Percentiles rank a stretch among this genome's conserved stretches.
phyloP scores from a whole-genome alignment of 2,329 filamentous ascomycete species.

The Aureobasidium sp. region DNA sequence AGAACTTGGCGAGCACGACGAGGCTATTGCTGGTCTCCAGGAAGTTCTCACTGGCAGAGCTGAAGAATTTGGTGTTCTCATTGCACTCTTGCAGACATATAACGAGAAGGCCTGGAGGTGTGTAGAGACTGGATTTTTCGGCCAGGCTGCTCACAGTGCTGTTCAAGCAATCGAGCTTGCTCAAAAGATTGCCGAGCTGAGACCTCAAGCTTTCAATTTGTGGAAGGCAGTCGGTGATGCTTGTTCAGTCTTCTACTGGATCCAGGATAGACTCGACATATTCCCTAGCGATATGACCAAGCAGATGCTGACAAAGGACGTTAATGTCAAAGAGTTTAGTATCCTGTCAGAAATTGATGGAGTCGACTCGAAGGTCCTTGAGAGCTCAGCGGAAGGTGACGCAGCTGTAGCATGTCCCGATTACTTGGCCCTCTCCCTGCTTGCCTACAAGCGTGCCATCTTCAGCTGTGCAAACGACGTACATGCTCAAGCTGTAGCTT shows the following conservation, averaged over 20 bases:
- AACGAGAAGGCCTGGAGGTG: slow-evolving; percentile 72
- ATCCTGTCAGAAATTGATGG: slow-evolving; percentile 63
- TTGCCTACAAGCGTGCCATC: slow-evolving; percentile 83
- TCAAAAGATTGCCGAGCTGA: slow-evolving; percentile 49
- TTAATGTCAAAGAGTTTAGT: slow-evolving; percentile 50
- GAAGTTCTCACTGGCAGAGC: slow-evolving; percentile 60
- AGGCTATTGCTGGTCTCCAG: slow-evolving; percentile 69
- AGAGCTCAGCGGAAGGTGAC: neutral
- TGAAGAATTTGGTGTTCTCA: slow-evolving; percentile 74
- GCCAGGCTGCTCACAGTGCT: slow-evolving; percentile 67
- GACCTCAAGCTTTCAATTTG: slow-evolving; percentile 74
- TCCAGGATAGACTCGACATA: slow-evolving; percentile 57
- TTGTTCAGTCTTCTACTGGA: slow-evolving; percentile 71
- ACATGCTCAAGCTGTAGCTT: slow-evolving; percentile 88
- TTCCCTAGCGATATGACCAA: slow-evolving; percentile 55
- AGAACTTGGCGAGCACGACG: slow-evolving; percentile 82
- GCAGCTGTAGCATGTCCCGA: neutral
- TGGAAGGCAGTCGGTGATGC: slow-evolving; percentile 92
- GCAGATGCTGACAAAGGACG: slow-evolving; percentile 48
- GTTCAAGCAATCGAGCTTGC: slow-evolving; percentile 62
- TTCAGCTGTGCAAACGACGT: slow-evolving; percentile 62
- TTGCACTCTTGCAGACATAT: slow-evolving; percentile 80
- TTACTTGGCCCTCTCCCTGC: slow-evolving; percentile 32
- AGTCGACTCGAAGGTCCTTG: slow-evolving; percentile 30
- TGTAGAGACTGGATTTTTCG: slow-evolving; percentile 76